These are phyloP conservation scores for Limnanthes douglasii DNA, from an alignment of 345 rosid genomes.

Conservation along the genomic window DNA sequence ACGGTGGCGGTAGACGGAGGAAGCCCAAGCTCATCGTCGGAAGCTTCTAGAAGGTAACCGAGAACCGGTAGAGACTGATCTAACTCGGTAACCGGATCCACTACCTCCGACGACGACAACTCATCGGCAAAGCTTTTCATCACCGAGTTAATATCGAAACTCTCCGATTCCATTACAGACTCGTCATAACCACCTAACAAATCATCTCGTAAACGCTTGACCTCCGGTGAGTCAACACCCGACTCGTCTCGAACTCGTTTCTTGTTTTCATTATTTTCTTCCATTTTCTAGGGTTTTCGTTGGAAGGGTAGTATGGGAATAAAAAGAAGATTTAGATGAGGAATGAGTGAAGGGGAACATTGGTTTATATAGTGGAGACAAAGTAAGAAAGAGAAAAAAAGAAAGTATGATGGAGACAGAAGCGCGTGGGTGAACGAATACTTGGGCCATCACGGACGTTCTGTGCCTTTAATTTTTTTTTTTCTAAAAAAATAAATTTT, in stretches of 20 bases:
- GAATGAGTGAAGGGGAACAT: constrained; percentile 13
- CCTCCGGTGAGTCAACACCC: constrained; percentile 25
- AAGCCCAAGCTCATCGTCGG: constrained; percentile 53
- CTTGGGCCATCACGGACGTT: constrained; percentile 37
- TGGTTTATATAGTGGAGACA: constrained; percentile 33
- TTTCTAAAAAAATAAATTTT: no score
- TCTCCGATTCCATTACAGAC: constrained; percentile 21
- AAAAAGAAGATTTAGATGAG: constrained; percentile 7
- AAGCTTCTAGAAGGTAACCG: constrained; percentile 47
- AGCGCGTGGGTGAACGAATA: constrained; percentile 28
- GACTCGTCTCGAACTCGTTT: constrained; percentile 38
- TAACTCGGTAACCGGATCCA: constrained; percentile 8
- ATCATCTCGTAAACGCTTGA: constrained; percentile 42
- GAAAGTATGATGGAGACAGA: constrained; percentile 11
- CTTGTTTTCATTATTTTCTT: constrained; percentile 3
- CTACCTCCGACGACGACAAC: constrained; percentile 4
- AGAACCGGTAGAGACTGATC: constrained; percentile 22
- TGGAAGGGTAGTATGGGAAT: constrained; percentile 6
- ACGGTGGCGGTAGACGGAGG: constrained; percentile 34
- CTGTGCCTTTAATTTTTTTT: constrained; percentile 8
- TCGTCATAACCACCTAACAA: constrained; percentile 44
- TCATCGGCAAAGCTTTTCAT: constrained; percentile 41
- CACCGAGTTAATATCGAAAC: constrained; percentile 52
- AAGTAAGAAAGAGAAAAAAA: constrained; percentile 11
- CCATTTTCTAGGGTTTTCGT: neutral